A percentile compares a stretch with the other conserved stretches of the same genome.
Evolutionary conservation across 345 rosid species (phyloP).

Genomic region (Psidium guajava): DNA sequence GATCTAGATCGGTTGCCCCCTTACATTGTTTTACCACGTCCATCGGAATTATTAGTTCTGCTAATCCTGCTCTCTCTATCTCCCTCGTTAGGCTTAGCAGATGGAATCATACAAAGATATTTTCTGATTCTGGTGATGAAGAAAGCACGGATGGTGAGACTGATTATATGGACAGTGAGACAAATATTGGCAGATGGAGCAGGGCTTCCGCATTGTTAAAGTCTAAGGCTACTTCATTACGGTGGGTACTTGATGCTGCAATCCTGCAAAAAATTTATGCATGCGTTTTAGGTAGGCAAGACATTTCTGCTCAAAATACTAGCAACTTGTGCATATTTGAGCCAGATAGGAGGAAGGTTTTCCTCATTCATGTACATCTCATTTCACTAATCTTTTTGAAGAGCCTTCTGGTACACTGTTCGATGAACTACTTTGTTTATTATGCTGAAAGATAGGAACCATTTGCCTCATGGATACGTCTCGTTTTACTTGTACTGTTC

Average conservation of each 20-base stretch:
- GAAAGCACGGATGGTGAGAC: slow-evolving; percentile 38
- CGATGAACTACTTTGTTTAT: neutral
- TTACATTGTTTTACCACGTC: neutral
- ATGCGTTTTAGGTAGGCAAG: neutral
- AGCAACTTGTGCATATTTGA: neutral
- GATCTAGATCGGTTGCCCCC: neutral
- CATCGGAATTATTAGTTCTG: neutral
- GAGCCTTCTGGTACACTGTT: neutral
- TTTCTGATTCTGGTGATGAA: slow-evolving; percentile 73
- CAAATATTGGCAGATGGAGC: slow-evolving; percentile 29
- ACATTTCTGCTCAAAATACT: neutral
- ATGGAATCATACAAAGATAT: slow-evolving; percentile 94
- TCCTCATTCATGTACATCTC: neutral
- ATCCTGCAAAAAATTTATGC: neutral
- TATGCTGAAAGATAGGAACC: neutral
- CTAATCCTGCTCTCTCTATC: neutral
- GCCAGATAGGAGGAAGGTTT: neutral
- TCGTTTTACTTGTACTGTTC: neutral
- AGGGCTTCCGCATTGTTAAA: slow-evolving; percentile 30
- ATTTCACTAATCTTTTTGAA: neutral
- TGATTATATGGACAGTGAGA: slow-evolving; percentile 35
- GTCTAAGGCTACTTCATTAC: slow-evolving; percentile 32
- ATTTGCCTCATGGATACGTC: neutral
- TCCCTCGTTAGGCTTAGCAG: slow-evolving; percentile 49
- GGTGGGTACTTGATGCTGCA: slow-evolving; percentile 26